Conservation (phyloP, 768 basidiomycete species). For the Pleurotus ostreatus region DNA sequence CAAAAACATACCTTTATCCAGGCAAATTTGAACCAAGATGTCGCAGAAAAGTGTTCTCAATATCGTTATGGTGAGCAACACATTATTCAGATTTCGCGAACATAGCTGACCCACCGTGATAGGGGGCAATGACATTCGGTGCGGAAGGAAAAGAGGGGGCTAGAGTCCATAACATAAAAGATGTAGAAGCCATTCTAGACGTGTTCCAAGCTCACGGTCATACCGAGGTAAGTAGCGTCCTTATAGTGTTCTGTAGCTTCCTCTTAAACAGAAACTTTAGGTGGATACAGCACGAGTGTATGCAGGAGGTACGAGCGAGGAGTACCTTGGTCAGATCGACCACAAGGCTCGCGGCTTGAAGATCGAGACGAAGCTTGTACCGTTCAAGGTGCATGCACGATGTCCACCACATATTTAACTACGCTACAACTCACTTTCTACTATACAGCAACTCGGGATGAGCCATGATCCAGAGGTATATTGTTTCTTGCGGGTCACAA, state of each 20-base stretch:
- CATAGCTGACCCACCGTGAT: not conserved
- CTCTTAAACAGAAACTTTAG: constrained; percentile 29
- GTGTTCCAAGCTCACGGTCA: constrained; percentile 54
- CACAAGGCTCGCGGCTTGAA: constrained; percentile 47
- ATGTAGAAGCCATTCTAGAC: constrained; percentile 50
- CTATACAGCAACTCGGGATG: not conserved
- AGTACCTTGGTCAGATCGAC: constrained; percentile 46
- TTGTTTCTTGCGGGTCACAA: no score
- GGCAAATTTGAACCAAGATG: not conserved
- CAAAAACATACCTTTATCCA: no score
- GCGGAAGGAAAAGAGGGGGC: constrained; percentile 42
- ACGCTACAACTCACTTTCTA: no score
- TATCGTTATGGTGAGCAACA: not conserved
- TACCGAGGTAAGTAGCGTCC: constrained; percentile 34
- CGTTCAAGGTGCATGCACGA: constrained; percentile 21
- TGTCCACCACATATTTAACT: no score
- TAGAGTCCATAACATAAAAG: constrained; percentile 43
- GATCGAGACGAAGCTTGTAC: constrained; percentile 59
- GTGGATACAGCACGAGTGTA: constrained; percentile 52
- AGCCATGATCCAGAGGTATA: not conserved
- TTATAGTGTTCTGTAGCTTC: constrained; percentile 19
- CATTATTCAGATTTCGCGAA: not conserved
- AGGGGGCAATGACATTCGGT: constrained; percentile 59
- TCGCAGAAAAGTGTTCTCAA: constrained; percentile 2
- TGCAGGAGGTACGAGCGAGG: constrained; percentile 51